Percentiles rank a stretch among this genome's conserved stretches.
These are phyloP conservation scores for Myriosclerotinia duriaeana DNA, from an alignment of 2,329 filamentous ascomycete species.

Conservation along the genomic window DNA sequence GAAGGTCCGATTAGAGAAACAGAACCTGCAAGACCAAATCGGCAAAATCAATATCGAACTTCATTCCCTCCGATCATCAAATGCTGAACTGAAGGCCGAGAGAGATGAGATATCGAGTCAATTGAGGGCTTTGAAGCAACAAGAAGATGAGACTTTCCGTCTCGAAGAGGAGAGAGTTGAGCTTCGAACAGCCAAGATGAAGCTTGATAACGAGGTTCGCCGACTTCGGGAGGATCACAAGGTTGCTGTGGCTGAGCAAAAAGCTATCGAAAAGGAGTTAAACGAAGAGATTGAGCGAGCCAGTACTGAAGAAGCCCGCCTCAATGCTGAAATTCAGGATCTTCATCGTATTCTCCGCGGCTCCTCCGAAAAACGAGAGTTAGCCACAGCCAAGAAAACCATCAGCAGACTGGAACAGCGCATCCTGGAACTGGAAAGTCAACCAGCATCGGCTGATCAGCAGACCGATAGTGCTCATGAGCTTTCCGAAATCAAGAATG, in stretches of 20 bases:
- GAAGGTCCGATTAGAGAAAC: slow-evolving; percentile 59
- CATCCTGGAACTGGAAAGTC: slow-evolving; percentile 48
- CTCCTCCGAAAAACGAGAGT: slow-evolving; percentile 47
- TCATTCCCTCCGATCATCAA: slow-evolving; percentile 54
- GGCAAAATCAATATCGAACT: slow-evolving; percentile 60
- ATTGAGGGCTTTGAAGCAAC: slow-evolving; percentile 54
- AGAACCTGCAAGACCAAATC: slow-evolving; percentile 62
- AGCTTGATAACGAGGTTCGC: slow-evolving; percentile 66
- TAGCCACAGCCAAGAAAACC: slow-evolving; percentile 54
- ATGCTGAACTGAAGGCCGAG: slow-evolving; percentile 61
- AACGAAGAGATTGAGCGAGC: slow-evolving; percentile 66
- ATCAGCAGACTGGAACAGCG: slow-evolving; percentile 64
- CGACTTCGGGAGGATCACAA: slow-evolving; percentile 64
- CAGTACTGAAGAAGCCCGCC: slow-evolving; percentile 63
- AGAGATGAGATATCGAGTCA: slow-evolving; percentile 65
- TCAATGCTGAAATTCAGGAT: slow-evolving; percentile 54
- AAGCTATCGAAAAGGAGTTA: slow-evolving; percentile 61
- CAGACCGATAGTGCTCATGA: slow-evolving; percentile 51
- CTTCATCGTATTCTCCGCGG: slow-evolving; percentile 47
- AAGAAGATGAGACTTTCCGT: slow-evolving; percentile 58
- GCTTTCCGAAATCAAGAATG: slow-evolving; percentile 59
- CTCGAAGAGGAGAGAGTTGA: slow-evolving; percentile 69
- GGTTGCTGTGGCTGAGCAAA: slow-evolving; percentile 55
- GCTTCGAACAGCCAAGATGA: slow-evolving; percentile 64
- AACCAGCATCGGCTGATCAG: slow-evolving; percentile 41